A percentile compares a stretch with the other conserved stretches of the same genome.
phyloP scores from a whole-genome alignment of 148 eudicot genomes.

The Amaranthus hypochondriacus region DNA sequence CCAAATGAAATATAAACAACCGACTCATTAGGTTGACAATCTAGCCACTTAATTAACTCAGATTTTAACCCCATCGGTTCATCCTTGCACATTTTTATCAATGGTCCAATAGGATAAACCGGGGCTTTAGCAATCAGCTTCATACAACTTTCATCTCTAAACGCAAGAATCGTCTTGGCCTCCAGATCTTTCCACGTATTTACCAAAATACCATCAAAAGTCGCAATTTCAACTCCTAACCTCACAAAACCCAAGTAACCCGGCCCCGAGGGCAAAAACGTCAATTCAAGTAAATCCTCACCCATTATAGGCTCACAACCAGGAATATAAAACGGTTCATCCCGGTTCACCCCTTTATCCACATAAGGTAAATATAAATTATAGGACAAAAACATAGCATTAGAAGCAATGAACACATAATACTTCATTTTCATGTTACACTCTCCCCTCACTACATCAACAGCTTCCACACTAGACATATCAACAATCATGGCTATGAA shows the following conservation, averaged over 20 bases:
- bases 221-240: conserved; percentile 17
- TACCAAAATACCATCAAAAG: conserved; percentile 33
- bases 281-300: conserved; percentile 26
- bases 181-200: conserved; percentile 52
- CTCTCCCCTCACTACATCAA: conserved; percentile 31
- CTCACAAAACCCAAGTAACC: conserved; percentile 17
- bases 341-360: conserved; percentile 25
- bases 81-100: conserved; percentile 9
- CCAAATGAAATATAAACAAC: conserved; percentile 43
- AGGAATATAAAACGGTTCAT: conserved; percentile 35
- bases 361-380: conserved; percentile 32
- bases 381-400: conserved; percentile 32
- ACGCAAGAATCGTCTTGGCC: conserved; percentile 23
- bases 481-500: conserved; percentile 48
- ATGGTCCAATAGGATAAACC: conserved; percentile 41
- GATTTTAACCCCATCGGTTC: neutral
- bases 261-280: conserved; percentile 7
- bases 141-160: conserved; percentile 28
- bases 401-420: conserved; percentile 39
- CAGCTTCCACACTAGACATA: conserved; percentile 35
- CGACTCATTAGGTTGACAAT: conserved; percentile 25
- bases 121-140: conserved; percentile 25
- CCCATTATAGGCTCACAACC: conserved; percentile 38
- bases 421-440: conserved; percentile 25
- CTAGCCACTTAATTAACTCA: conserved; percentile 27